Evolutionary conservation across 352 stramenopile species (phyloP).

Genomic region (Phytophthora agathidicida): DNA sequence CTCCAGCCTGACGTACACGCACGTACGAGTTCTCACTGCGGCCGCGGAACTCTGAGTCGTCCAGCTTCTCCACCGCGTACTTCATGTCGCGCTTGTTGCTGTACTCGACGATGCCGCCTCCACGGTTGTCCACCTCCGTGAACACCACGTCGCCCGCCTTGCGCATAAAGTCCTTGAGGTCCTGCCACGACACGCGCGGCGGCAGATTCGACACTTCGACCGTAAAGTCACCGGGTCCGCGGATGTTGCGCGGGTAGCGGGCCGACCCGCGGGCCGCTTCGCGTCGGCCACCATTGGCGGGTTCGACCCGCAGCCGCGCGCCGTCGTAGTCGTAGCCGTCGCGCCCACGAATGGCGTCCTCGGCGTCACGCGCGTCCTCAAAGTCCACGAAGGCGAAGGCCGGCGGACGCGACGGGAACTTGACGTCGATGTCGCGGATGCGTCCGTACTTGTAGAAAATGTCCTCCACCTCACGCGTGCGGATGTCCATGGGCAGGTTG

Average conservation of each 20-base stretch:
- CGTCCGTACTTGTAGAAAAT: slow-evolving; percentile 79
- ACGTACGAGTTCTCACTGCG: slow-evolving; percentile 59
- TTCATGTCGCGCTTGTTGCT: slow-evolving; percentile 75
- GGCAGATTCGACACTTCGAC: slow-evolving; percentile 67
- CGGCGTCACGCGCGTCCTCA: slow-evolving; percentile 67
- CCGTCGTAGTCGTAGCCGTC: slow-evolving; percentile 70
- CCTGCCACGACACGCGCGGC: slow-evolving; percentile 59
- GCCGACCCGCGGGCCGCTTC: slow-evolving; percentile 24
- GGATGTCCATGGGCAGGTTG: slow-evolving; percentile 78
- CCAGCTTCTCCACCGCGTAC: slow-evolving; percentile 68
- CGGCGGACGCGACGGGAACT: slow-evolving; percentile 65
- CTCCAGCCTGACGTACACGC: slow-evolving; percentile 40
- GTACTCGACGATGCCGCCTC: slow-evolving; percentile 72
- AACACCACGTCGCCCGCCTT: slow-evolving; percentile 71
- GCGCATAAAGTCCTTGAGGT: slow-evolving; percentile 78
- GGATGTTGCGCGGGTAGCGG: slow-evolving; percentile 52
- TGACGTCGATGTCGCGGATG: slow-evolving; percentile 70
- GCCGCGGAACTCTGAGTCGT: slow-evolving; percentile 64
- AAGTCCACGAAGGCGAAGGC: slow-evolving; percentile 82
- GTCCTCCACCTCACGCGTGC: slow-evolving; percentile 75
- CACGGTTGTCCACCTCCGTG: slow-evolving; percentile 71
- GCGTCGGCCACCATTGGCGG: slow-evolving; percentile 45
- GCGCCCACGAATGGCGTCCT: slow-evolving; percentile 61
- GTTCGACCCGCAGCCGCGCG: slow-evolving; percentile 60
- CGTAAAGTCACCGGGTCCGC: slow-evolving; percentile 57